Evolutionary conservation across 805 yeast genomes (phyloP), one percentile per base, ranked within the genome.

Genomic region (Cyberlindnera xishuangbannaensis): DNA sequence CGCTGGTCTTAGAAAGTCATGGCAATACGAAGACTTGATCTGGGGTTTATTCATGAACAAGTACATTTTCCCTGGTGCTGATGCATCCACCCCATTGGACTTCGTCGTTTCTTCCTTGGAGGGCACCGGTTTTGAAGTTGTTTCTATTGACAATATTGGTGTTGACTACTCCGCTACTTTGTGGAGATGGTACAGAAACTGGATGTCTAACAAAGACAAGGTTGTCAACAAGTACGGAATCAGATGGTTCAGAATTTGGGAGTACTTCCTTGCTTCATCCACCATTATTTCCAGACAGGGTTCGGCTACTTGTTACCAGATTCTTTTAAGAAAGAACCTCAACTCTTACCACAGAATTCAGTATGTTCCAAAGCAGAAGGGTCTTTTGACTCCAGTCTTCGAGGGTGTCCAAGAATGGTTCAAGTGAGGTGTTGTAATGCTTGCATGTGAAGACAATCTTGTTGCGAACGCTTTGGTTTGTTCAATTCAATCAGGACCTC

Each of bases 41-140:
- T 86, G 95, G 96, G 96, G 96, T 51, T 69, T 87, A 58, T 86
- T 86, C 64, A 87, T 86, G 95, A 86, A 87, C 76, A 86, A 84
- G 69, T 86, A 84, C 64, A 81, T 86, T 57, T 86, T 86, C 85
- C 95, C 96, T 27, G 96, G 96, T 63, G 95, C 95, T 33, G 96
- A 86, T 65, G 95, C 95, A 30, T 84, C 95, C 6, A 87, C 96
- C 37, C 96, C 96, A 24, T 72, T 87, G 49, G 85, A 85, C 40
- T 87, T 83, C 54, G 90, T 85, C 44, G 68, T 78, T 40, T 73
- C 81, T 43, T 66, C 73, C 42, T 73, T 86, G 56, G 96, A 86
- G 66, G 78, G 76, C 25, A 76, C 81, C 38, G 95, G 95, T 3
- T 86, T 86, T 56, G 96, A 86, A 67, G 75, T 84, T 47, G 87